Conservation (phyloP, 805 yeast species). For the Blastobotrys parvus region DNA sequence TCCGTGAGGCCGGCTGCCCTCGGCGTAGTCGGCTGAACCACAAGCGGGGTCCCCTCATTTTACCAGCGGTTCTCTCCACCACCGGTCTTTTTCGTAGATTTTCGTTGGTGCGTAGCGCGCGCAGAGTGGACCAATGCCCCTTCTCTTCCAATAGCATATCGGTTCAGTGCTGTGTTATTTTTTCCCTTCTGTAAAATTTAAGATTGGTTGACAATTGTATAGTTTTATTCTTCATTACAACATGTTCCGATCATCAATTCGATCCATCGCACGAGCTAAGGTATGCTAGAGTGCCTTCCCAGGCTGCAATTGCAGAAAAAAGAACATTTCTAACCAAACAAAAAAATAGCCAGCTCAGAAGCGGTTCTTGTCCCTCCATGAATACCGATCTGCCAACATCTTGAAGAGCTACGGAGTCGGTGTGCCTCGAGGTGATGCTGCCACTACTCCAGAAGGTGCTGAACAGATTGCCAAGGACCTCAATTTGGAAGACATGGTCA, state of each 20-base stretch:
- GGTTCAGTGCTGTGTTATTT: too few species aligned
- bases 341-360: conserved; percentile 17
- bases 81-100: too few species aligned
- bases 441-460: conserved; percentile 85
- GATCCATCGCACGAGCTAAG: conserved; percentile 1
- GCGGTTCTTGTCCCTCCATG: conserved; percentile 87
- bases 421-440: conserved; percentile 87
- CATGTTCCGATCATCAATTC: conserved; percentile 1
- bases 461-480: conserved; percentile 70
- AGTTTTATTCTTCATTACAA: not conserved
- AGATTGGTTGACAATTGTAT: too few species aligned
- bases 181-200: too few species aligned
- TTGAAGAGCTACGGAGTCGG: conserved; percentile 78
- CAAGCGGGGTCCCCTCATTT: not conserved
- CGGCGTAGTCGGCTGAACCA: not conserved
- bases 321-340: not conserved
- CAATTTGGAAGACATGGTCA: conserved; percentile 69
- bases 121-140: too few species aligned
- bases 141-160: too few species aligned
- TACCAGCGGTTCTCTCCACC: too few species aligned
- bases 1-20: not conserved
- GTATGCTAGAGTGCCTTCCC: not conserved
- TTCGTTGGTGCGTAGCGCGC: too few species aligned
- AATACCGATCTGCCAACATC: conserved; percentile 87
- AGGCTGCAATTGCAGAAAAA: not conserved